A percentile compares a stretch with the other conserved stretches of the same genome.
Evolutionary conservation across 768 basidiomycete genomes (phyloP).

Genomic region (Filobasidium floriforme): DNA sequence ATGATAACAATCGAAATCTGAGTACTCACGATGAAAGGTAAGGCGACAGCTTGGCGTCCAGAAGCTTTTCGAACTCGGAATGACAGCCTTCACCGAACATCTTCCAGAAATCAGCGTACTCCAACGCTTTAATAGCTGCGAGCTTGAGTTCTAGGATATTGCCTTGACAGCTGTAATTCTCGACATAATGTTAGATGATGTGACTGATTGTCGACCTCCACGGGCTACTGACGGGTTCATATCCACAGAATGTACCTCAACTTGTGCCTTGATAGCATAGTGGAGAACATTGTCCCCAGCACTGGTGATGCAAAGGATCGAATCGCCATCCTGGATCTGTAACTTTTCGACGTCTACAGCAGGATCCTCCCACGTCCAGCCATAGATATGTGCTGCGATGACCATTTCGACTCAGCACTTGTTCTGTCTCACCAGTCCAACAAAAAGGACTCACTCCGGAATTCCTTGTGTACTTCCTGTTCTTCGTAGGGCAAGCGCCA

Average conservation of each 20-base stretch:
- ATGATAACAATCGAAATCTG: neutral
- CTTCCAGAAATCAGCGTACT: constrained; percentile 57
- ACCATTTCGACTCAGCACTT: neutral
- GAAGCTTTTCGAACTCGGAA: constrained; percentile 54
- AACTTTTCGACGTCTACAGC: constrained; percentile 63
- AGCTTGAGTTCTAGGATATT: constrained; percentile 73
- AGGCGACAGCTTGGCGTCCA: constrained; percentile 59
- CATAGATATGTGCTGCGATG: constrained; percentile 35
- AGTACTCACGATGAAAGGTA: constrained; percentile 54
- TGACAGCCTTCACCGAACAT: constrained; percentile 64
- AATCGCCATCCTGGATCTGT: constrained; percentile 56
- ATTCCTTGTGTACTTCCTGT: constrained; percentile 60
- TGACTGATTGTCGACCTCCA: neutral
- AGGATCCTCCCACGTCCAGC: constrained; percentile 59
- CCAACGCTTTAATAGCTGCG: constrained; percentile 56
- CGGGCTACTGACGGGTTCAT: constrained; percentile 54
- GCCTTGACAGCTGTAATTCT: constrained; percentile 52
- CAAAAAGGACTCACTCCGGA: constrained; percentile 34
- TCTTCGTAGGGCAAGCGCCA: constrained; percentile 69
- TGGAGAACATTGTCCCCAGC: constrained; percentile 75
- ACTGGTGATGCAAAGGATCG: constrained; percentile 65
- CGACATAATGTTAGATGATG: neutral
- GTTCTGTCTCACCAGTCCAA: neutral
- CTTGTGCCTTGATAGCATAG: constrained; percentile 62
- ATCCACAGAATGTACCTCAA: constrained; percentile 64